phyloP scores from a whole-genome alignment of 2,329 filamentous ascomycete species.

The Colletotrichum lentis region DNA sequence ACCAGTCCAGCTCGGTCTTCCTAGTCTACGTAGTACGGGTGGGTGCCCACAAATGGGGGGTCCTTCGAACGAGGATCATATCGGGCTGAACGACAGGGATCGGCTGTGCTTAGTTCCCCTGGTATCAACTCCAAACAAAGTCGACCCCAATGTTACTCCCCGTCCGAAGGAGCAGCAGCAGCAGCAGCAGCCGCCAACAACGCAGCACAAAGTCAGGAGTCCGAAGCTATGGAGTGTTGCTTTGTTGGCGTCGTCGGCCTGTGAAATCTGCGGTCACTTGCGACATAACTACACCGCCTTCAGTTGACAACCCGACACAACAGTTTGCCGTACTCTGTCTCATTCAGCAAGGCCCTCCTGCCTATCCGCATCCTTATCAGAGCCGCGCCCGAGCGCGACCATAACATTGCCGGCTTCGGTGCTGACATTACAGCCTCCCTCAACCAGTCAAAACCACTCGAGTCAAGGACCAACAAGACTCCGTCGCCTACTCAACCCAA shows the following conservation, averaged over 20 bases:
- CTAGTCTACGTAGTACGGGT: slow-evolving; percentile 17
- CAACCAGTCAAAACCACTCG: slow-evolving; percentile 9
- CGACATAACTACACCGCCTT: slow-evolving; percentile 21
- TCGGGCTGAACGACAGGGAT: slow-evolving; percentile 40
- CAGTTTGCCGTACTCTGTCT: slow-evolving; percentile 20
- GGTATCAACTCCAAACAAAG: slow-evolving; percentile 26
- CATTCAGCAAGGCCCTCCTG: slow-evolving; percentile 29
- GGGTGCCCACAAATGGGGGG: slow-evolving; percentile 29
- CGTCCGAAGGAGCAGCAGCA: not conserved
- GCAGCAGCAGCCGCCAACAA: slow-evolving; percentile 17
- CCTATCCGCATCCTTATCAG: slow-evolving; percentile 29
- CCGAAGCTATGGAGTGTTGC: slow-evolving; percentile 9
- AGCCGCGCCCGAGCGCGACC: slow-evolving; percentile 16
- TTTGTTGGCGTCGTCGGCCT: slow-evolving; percentile 4
- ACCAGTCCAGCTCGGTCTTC: slow-evolving; percentile 22
- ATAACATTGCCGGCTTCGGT: slow-evolving; percentile 25
- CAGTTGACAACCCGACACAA: slow-evolving; percentile 5
- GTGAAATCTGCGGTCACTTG: slow-evolving; percentile 13
- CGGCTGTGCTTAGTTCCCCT: slow-evolving; percentile 12
- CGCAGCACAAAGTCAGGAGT: slow-evolving; percentile 15
- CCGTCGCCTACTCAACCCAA: slow-evolving; percentile 10
- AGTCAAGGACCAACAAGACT: slow-evolving; percentile 13
- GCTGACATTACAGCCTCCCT: slow-evolving; percentile 31
- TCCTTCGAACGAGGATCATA: slow-evolving; percentile 31
- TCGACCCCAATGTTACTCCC: slow-evolving; percentile 31